A percentile compares a stretch with the other conserved stretches of the same genome.
Conservation (phyloP, 768 basidiomycete genomes). For the Tephrocybe sp. region DNA sequence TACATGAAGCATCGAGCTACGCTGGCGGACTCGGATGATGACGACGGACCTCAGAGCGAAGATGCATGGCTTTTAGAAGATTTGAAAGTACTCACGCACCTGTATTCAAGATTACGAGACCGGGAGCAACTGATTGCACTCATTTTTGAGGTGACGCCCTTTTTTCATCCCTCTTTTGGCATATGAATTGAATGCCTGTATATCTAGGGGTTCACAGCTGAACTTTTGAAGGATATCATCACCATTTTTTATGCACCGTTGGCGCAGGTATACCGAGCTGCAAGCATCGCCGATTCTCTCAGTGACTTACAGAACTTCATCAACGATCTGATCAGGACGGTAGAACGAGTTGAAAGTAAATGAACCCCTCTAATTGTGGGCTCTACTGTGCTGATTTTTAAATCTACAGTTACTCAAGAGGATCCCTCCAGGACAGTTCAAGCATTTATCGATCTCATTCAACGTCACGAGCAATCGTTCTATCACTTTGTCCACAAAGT, state of each 20-base stretch:
- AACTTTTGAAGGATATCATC: conserved; percentile 95
- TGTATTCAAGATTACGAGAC: conserved; percentile 80
- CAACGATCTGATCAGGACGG: conserved; percentile 92
- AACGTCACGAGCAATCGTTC: conserved; percentile 93
- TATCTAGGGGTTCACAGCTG: conserved; percentile 85
- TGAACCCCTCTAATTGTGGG: conserved; percentile 36
- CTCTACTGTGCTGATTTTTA: neutral
- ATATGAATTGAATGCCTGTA: neutral
- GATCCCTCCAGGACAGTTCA: conserved; percentile 88
- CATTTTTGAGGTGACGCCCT: conserved; percentile 79
- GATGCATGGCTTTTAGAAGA: conserved; percentile 98
- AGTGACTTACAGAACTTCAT: conserved; percentile 91
- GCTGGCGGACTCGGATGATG: conserved; percentile 83
- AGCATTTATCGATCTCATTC: conserved; percentile 88
- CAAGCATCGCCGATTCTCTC: conserved; percentile 93
- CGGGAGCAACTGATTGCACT: conserved; percentile 90
- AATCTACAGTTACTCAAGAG: conserved; percentile 64
- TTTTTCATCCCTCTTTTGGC: neutral
- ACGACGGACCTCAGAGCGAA: conserved; percentile 90
- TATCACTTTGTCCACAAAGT: conserved; percentile 98
- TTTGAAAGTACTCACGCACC: conserved; percentile 70
- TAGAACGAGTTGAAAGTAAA: conserved; percentile 85
- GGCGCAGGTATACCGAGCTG: conserved; percentile 96
- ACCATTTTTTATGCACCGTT: conserved; percentile 98
- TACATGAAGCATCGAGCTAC: conserved; percentile 63